Evolutionary conservation across 306 rosid genomes (phyloP).

Genomic region (Vigna angularis): DNA sequence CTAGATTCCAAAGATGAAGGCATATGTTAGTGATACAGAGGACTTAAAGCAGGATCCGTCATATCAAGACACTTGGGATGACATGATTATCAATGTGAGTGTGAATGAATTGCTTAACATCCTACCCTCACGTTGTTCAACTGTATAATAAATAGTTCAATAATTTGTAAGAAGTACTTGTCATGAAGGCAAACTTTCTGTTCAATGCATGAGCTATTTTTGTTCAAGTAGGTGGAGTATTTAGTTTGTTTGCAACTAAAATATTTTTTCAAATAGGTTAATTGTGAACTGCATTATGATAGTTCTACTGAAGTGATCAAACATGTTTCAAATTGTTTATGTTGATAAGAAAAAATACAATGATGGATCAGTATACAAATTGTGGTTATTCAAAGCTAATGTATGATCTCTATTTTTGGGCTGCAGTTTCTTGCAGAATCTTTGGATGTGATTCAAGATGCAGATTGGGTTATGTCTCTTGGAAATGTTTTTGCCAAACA

Average conservation of each 20-base stretch:
- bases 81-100: conserved; percentile 94
- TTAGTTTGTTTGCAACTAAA: conserved; percentile 22
- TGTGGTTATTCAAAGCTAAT: conserved; percentile 26
- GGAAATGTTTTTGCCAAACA: conserved; percentile 87
- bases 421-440: conserved; percentile 95
- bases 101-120: conserved; percentile 35
- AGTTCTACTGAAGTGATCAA: conserved; percentile 18
- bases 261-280: conserved; percentile 28
- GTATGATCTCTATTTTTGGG: conserved; percentile 47
- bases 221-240: conserved; percentile 10
- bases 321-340: conserved; percentile 22
- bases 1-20: conserved; percentile 99
- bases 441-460: conserved; percentile 93
- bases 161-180: conserved; percentile 19
- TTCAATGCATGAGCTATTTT: conserved; percentile 13
- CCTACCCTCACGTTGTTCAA: not conserved
- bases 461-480: conserved; percentile 85
- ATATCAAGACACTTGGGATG: conserved; percentile 97
- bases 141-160: not conserved
- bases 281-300: conserved; percentile 2
- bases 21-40: conserved; percentile 94
- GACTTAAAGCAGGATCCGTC: conserved; percentile 90
- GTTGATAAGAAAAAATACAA: conserved; percentile 5
- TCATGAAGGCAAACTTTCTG: conserved; percentile 33
- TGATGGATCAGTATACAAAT: conserved; percentile 17